phyloP scores from a whole-genome alignment of 495 filamentous ascomycete genomes.

The Daldinia grandis region DNA sequence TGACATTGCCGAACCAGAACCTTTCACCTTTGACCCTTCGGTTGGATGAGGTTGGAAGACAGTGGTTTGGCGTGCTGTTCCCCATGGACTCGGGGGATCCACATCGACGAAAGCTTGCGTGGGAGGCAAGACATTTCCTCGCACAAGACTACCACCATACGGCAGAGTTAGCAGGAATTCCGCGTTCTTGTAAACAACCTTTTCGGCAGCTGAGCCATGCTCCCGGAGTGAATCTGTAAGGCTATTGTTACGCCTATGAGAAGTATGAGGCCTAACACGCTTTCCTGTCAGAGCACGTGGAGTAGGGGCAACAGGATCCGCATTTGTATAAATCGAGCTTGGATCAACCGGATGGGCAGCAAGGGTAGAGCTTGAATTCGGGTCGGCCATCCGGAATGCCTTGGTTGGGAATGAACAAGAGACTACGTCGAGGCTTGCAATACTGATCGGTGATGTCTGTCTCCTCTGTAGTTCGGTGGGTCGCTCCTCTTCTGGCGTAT shows the following conservation, averaged over 20 bases:
- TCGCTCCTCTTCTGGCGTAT: constrained; percentile 50
- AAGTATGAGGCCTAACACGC: constrained; percentile 55
- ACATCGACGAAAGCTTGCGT: constrained; percentile 78
- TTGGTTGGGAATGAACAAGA: constrained; percentile 87
- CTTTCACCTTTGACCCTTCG: constrained; percentile 50
- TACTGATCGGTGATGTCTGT: constrained; percentile 60
- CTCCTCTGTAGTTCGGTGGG: constrained; percentile 44
- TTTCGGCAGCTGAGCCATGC: constrained; percentile 62
- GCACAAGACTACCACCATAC: constrained; percentile 83
- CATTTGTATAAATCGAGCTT: constrained; percentile 54
- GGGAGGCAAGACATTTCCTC: constrained; percentile 81
- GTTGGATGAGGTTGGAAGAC: constrained; percentile 54
- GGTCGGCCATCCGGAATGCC: constrained; percentile 56
- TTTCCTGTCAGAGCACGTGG: constrained; percentile 63
- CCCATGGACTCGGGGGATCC: constrained; percentile 66
- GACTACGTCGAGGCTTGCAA: constrained; percentile 67
- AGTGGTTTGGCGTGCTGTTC: constrained; percentile 54
- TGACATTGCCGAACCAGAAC: constrained; percentile 60
- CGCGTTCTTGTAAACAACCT: constrained; percentile 57
- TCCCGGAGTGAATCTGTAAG: constrained; percentile 89
- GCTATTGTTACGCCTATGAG: constrained; percentile 63
- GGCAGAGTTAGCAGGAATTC: constrained; percentile 70
- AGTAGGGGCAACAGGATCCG: constrained; percentile 59
- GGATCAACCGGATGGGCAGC: constrained; percentile 71
- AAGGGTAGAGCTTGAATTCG: constrained; percentile 56